These are phyloP conservation scores for Chenopodium quinoa DNA, from an alignment of 148 eudicot species.

Conservation along the genomic window DNA sequence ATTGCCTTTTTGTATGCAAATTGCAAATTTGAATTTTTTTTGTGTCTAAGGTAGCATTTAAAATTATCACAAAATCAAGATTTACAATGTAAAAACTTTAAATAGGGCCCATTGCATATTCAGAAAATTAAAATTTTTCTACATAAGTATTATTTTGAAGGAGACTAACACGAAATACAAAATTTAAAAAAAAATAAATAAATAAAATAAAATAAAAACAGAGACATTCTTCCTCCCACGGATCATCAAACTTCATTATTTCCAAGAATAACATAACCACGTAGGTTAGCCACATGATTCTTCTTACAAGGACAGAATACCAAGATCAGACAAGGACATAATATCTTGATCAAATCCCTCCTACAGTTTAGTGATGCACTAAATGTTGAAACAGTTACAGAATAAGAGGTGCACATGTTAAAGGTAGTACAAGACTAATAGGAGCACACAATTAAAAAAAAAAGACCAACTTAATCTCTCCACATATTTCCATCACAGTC, in stretches of 20 bases:
- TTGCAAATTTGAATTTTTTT: no score
- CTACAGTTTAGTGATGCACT: background rate
- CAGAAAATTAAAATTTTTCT: background rate
- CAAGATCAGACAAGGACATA: background rate
- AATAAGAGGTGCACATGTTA: background rate
- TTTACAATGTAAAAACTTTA: background rate
- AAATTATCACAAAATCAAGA: background rate
- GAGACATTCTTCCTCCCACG: background rate
- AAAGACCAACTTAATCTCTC: background rate
- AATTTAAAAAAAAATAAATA: background rate
- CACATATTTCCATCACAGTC: background rate
- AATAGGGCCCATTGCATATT: background rate
- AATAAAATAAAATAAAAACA: no score
- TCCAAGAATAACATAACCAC: background rate
- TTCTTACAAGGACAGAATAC: background rate
- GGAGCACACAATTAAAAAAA: background rate
- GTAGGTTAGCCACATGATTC: background rate
- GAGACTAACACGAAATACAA: background rate
- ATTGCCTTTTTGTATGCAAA: no score
- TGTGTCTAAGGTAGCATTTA: no score
- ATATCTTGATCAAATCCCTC: background rate
- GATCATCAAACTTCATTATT: background rate
- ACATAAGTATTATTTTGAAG: background rate
- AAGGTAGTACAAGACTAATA: background rate
- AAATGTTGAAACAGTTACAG: background rate